Conservation (phyloP, 345 rosid genomes). For the Bruguiera gymnorhiza region DNA sequence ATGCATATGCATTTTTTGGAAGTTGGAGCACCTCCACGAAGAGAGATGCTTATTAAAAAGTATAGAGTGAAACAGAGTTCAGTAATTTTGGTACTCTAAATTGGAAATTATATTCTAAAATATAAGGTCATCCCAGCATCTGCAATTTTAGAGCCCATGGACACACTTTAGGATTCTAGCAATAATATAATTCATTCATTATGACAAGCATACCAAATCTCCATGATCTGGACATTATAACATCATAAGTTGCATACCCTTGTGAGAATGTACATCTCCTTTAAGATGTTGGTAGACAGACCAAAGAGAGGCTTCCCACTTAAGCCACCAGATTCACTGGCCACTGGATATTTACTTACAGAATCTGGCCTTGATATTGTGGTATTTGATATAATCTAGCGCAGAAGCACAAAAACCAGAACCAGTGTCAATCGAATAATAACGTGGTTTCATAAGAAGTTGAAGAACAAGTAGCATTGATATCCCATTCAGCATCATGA, state of each 20-base stretch:
- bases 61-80: neutral
- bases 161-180: neutral
- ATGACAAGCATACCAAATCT: neutral
- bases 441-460: neutral
- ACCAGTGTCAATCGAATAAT: neutral
- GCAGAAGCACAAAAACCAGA: conserved; percentile 6
- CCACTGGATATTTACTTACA: conserved; percentile 46
- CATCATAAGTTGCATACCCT: conserved; percentile 55
- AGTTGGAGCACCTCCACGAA: neutral
- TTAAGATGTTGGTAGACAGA: conserved; percentile 71
- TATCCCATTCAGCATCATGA: neutral
- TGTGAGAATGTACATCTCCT: conserved; percentile 86
- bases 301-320: conserved; percentile 84
- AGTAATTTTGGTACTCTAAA: neutral
- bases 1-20: neutral
- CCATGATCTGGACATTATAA: neutral
- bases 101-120: neutral
- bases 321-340: conserved; percentile 82
- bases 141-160: neutral
- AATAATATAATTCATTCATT: neutral
- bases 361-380: conserved; percentile 84
- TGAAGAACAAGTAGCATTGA: neutral
- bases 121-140: too few species aligned
- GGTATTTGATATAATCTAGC: conserved; percentile 86
- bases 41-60: neutral